Conservation (phyloP, 1,284 basidiomycete species). For the Grifola frondosa region DNA sequence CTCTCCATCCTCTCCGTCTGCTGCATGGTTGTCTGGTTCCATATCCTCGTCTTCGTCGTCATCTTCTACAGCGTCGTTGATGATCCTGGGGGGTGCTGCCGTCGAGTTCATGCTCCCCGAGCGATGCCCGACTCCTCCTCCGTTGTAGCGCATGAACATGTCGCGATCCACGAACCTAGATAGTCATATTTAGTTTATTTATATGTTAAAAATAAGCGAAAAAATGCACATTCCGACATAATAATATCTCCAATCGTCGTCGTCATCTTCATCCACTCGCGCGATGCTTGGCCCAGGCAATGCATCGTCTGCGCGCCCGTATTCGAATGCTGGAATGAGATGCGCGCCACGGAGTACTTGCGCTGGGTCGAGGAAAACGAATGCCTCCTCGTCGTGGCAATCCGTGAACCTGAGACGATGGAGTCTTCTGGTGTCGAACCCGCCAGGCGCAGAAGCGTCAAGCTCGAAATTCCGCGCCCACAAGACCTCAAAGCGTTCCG, state of each 20-base stretch:
- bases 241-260: conserved; percentile 3
- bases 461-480: conserved; percentile 37
- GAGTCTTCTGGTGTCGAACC: conserved; percentile 22
- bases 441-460: conserved; percentile 17
- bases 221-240: conserved; percentile 13
- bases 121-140: neutral
- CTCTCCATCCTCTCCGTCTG: too few species aligned
- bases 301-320: conserved; percentile 22
- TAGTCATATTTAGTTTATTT: too few species aligned
- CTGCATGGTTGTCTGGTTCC: too few species aligned
- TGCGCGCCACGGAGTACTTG: conserved; percentile 37
- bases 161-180: conserved; percentile 2
- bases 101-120: too few species aligned
- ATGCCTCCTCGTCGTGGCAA: conserved; percentile 27
- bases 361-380: conserved; percentile 40
- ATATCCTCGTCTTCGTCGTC: neutral
- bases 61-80: neutral
- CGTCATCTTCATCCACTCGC: neutral
- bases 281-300: conserved; percentile 23
- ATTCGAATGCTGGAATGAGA: conserved; percentile 35
- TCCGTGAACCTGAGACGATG: conserved; percentile 35
- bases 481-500: conserved; percentile 29
- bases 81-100: too few species aligned
- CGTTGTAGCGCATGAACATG: conserved; percentile 4
- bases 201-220: too few species aligned